Evolutionary conservation across 1,284 basidiomycete species (phyloP).

Genomic region (Sporisorium reilianum): DNA sequence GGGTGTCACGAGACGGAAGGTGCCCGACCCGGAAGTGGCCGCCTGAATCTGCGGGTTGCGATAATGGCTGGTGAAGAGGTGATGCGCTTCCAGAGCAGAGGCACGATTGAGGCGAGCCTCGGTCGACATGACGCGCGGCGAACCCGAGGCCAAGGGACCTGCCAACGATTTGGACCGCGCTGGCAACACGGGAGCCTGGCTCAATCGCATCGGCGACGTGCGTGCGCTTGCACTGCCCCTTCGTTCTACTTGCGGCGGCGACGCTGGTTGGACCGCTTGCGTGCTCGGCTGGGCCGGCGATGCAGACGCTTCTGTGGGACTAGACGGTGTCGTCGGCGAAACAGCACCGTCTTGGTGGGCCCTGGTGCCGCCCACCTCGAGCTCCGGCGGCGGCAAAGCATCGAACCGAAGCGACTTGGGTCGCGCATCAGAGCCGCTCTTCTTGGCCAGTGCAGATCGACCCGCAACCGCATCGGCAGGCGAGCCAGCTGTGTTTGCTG

Average conservation of each 20-base stretch:
- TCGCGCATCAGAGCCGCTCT: conserved; percentile 15
- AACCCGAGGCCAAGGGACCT: conserved; percentile 18
- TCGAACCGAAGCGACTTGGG: conserved; percentile 52
- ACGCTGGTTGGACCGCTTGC: neutral
- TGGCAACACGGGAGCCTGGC: conserved; percentile 26
- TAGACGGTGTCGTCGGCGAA: conserved; percentile 18
- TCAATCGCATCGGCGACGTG: conserved; percentile 24
- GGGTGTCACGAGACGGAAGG: conserved; percentile 58
- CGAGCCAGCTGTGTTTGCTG: conserved; percentile 1
- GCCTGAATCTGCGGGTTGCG: conserved; percentile 57
- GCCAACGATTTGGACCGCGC: conserved; percentile 36
- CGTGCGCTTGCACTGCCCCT: conserved; percentile 27
- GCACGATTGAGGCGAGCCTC: conserved; percentile 31
- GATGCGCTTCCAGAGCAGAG: conserved; percentile 44
- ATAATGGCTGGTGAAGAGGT: conserved; percentile 33
- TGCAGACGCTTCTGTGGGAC: conserved; percentile 10
- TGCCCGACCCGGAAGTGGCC: conserved; percentile 59
- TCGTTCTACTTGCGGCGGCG: conserved; percentile 8
- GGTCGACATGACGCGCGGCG: conserved; percentile 27
- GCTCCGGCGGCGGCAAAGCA: conserved; percentile 22
- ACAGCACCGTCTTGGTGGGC: conserved; percentile 10
- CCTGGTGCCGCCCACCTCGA: conserved; percentile 3
- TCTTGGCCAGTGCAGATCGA: conserved; percentile 26
- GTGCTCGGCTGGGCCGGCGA: neutral
- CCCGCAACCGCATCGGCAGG: conserved; percentile 5